These are phyloP conservation scores for Saccharum hybrid DNA, from an alignment of 202 grass and related monocot genomes.

Conservation along the genomic window DNA sequence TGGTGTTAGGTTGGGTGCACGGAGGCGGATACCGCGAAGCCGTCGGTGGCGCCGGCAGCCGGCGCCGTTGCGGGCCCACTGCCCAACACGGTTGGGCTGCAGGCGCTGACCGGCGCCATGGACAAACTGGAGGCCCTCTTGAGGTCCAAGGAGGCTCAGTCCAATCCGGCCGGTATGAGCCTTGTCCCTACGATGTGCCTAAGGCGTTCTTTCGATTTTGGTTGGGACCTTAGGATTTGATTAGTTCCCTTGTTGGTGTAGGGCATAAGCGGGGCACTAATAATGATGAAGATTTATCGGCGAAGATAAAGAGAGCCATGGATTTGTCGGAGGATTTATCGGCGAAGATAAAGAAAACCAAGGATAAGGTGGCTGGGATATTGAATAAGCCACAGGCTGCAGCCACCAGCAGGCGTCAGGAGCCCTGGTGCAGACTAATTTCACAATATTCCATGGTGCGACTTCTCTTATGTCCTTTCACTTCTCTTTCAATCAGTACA, in stretches of 20 bases:
- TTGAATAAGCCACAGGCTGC: slow-evolving; percentile 30
- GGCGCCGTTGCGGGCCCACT: slow-evolving; percentile 4
- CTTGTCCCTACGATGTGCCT: neutral
- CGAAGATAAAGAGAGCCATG: slow-evolving; percentile 49
- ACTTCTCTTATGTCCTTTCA: slow-evolving; percentile 9
- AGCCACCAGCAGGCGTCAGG: slow-evolving; percentile 34
- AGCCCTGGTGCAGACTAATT: slow-evolving; percentile 84
- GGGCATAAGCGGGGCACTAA: slow-evolving; percentile 37
- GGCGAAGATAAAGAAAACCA: slow-evolving; percentile 36
- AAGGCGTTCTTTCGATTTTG: neutral
- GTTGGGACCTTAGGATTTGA: neutral
- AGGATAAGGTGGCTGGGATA: slow-evolving; percentile 27
- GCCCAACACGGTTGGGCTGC: slow-evolving; percentile 46
- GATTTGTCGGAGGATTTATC: slow-evolving; percentile 61
- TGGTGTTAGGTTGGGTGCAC: slow-evolving; percentile 28
- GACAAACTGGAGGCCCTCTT: slow-evolving; percentile 45
- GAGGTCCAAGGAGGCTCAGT: slow-evolving; percentile 43
- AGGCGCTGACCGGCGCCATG: slow-evolving; percentile 62
- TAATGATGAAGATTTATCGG: slow-evolving; percentile 44
- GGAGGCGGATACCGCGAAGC: slow-evolving; percentile 37
- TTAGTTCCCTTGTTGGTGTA: slow-evolving; percentile 7
- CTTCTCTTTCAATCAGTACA: neutral
- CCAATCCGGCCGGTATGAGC: slow-evolving; percentile 44
- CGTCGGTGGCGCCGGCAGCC: slow-evolving; percentile 3
- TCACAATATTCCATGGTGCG: slow-evolving; percentile 79